Conservation (phyloP, 2,329 filamentous ascomycete species). For the Pseudopyricularia cyperi region DNA sequence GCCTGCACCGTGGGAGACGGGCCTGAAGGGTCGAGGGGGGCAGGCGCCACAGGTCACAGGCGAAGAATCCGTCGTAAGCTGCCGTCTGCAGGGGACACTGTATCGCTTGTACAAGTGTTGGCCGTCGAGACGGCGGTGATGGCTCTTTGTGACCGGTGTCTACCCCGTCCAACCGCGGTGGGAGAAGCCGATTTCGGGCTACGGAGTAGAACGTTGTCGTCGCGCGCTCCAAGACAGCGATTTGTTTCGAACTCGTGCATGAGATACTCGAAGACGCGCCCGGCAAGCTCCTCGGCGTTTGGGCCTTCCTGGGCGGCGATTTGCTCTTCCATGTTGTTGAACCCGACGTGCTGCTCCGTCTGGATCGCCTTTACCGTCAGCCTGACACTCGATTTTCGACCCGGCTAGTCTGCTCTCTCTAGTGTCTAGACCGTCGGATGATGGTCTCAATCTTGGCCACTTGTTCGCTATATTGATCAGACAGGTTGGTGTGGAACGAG, state of each 20-base stretch:
- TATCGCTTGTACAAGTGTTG: not conserved
- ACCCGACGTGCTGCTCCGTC: not conserved
- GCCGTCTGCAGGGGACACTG: not conserved
- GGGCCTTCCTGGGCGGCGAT: not conserved
- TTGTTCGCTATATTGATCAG: constrained; percentile 4
- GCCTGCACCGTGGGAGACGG: not conserved
- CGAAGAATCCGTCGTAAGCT: not conserved
- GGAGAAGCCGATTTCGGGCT: not conserved
- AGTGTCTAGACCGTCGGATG: constrained; percentile 2
- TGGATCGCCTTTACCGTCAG: not conserved
- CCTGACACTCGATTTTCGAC: constrained; percentile 7
- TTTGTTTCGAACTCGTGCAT: not conserved
- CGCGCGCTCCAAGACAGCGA: not conserved
- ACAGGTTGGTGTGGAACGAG: constrained; percentile 9
- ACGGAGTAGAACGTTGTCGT: too few relatives aligned
- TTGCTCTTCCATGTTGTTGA: not conserved
- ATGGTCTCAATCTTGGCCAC: constrained; percentile 7
- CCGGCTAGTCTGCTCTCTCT: constrained; percentile 4
- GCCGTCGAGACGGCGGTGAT: not conserved
- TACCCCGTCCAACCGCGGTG: not conserved
- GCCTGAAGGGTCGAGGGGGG: not conserved
- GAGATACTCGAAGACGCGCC: not conserved
- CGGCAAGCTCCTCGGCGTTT: not conserved
- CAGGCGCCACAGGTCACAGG: not conserved
- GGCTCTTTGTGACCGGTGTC: not conserved